Percentiles rank a stretch among this genome's conserved stretches.
phyloP scores from a whole-genome alignment of 192 early-diverging fungal species.

The Backusella sp. region DNA sequence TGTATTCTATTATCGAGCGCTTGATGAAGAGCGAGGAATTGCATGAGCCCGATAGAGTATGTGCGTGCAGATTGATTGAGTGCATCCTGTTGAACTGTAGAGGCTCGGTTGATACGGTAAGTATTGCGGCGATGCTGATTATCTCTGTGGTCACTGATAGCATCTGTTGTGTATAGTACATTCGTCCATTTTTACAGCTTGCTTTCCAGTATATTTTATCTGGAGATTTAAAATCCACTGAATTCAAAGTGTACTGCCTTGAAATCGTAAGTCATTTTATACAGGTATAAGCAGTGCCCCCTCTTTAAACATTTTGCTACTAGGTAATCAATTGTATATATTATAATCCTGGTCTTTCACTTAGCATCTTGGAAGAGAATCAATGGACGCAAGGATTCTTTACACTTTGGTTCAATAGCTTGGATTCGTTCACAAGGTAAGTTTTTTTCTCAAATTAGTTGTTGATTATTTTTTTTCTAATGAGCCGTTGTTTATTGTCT shows the following conservation, averaged over 20 bases:
- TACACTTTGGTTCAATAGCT: conserved; percentile 65
- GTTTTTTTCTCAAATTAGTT: background rate
- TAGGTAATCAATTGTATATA: conserved; percentile 78
- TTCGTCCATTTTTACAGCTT: conserved; percentile 71
- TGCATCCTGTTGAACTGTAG: conserved; percentile 80
- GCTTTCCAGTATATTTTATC: conserved; percentile 65
- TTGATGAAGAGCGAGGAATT: conserved; percentile 77
- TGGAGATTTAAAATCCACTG: conserved; percentile 55
- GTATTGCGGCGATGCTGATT: background rate
- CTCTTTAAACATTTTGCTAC: background rate
- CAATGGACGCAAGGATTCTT: conserved; percentile 77
- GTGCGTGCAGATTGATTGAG: conserved; percentile 83
- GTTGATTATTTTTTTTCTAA: no score
- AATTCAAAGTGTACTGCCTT: conserved; percentile 71
- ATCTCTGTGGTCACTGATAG: conserved; percentile 1
- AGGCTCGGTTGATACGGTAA: conserved; percentile 73
- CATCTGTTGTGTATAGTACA: conserved; percentile 31
- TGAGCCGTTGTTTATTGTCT: background rate
- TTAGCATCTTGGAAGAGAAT: conserved; percentile 76
- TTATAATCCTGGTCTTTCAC: conserved; percentile 80
- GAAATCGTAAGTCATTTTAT: conserved; percentile 54
- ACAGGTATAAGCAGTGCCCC: background rate
- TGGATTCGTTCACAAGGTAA: conserved; percentile 61
- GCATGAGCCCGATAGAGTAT: conserved; percentile 75
- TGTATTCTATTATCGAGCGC: conserved; percentile 83